Base-by-base conservation (phyloP, 1,284 basidiomycete species). In the Austroboletus niveus region DNA sequence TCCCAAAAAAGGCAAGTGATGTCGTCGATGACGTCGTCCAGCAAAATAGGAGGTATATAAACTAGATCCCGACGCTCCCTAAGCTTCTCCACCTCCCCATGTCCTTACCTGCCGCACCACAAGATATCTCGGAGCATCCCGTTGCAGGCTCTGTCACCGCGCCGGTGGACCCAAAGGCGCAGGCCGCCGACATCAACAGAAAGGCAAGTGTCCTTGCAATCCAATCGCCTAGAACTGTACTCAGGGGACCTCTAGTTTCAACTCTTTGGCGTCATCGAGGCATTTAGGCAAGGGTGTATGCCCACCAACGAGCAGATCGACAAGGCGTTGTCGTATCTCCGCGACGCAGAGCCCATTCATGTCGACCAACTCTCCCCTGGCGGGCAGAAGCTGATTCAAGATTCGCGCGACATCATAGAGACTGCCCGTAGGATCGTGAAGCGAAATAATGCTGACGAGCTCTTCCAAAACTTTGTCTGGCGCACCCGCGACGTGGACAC, bases 371-470 rank as follows among this genome's bases (percentile, higher is more conserved):
- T 97, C 47, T 93, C 89, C 0, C 74, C 80, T 1, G 88, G 92
- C 12, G 93, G 93, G 49, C 78, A 79, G 59, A 81, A 81, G 55
- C 83, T 98, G 56, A 74, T 94, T 43, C 74, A 84, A 49, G 92
- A 96, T 64, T 71, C 80, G 15, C 81, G 83, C 40, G 81, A 88
- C 45, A 85, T 93, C 62, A 77, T 92, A 53, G 79, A 82, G 56
- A 89, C 89, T 7, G 74, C 82, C 0, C 80, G 85, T 27, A 63
- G 78, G 36, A 85, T 94, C 51, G 82, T 95, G 20, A 62, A 74
- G 47, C 76, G 88, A 62, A 96, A 96, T 81, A 97, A 97, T 70
- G 75, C 78, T 27, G 94, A 95, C 63, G 92, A 96, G 73, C 78
- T 95, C 39, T 79, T 96, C 69, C 94, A 95, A 69, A 85, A 89